Evolutionary conservation across 192 early-diverging fungal genomes (phyloP).

Genomic region (Coemansia reversa): DNA sequence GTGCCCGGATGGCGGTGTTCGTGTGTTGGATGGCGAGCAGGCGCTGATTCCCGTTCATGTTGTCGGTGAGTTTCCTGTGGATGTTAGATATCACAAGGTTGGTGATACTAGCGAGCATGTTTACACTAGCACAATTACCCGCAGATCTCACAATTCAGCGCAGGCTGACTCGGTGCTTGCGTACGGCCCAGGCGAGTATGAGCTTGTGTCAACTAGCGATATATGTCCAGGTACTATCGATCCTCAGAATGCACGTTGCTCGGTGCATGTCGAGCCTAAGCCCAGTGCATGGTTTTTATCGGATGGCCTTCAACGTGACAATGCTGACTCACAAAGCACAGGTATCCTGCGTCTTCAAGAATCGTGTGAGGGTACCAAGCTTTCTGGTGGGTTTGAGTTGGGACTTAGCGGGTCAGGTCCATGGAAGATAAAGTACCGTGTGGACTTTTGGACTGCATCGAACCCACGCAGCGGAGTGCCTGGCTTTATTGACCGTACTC

Average conservation of each 20-base stretch:
- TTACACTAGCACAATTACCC: constrained; percentile 15
- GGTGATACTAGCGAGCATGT: constrained; percentile 14
- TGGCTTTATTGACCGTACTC: constrained; percentile 26
- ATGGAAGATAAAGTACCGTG: constrained; percentile 45
- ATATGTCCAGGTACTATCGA: constrained; percentile 42
- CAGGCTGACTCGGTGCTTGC: constrained; percentile 22
- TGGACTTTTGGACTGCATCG: constrained; percentile 35
- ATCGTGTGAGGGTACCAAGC: constrained; percentile 22
- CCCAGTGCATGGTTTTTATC: constrained; percentile 45
- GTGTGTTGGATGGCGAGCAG: constrained; percentile 31
- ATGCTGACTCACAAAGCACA: background rate
- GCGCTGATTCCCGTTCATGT: constrained; percentile 34
- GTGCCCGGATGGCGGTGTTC: constrained; percentile 31
- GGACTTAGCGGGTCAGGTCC: constrained; percentile 45
- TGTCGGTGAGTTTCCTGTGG: constrained; percentile 38
- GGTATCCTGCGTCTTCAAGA: constrained; percentile 24
- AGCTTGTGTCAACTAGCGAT: constrained; percentile 35
- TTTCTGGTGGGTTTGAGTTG: constrained; percentile 28
- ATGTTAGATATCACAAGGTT: constrained; percentile 35
- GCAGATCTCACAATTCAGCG: constrained; percentile 4
- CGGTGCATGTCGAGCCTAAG: constrained; percentile 43
- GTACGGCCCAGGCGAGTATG: constrained; percentile 46
- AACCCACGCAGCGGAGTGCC: constrained; percentile 24
- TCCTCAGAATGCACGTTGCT: constrained; percentile 16
- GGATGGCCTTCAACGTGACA: constrained; percentile 9